Evolutionary conservation across 2,329 filamentous ascomycete genomes (phyloP).

Genomic region (Meredithiella fracta): DNA sequence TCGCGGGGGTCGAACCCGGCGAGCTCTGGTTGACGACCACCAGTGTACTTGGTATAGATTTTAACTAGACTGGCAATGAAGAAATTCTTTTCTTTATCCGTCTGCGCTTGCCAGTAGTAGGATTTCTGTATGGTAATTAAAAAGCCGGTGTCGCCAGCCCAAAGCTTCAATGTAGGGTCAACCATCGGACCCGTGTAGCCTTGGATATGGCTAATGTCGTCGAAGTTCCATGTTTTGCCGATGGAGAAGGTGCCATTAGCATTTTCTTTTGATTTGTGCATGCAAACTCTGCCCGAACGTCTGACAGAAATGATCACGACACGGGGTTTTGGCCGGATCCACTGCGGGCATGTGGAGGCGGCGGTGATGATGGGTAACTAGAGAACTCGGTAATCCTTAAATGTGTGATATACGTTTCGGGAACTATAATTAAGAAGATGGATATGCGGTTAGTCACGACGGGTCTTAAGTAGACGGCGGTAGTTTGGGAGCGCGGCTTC

Average conservation of each 20-base stretch:
- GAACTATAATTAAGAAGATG: conserved; percentile 31
- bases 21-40: conserved; percentile 63
- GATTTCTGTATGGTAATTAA: conserved; percentile 78
- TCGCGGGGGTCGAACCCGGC: conserved; percentile 70
- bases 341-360: conserved; percentile 58
- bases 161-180: conserved; percentile 46
- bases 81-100: conserved; percentile 93
- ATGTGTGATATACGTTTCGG: conserved; percentile 96
- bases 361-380: conserved; percentile 63
- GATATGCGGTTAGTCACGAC: background rate
- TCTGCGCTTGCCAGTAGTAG: conserved; percentile 93
- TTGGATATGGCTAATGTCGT: conserved; percentile 71
- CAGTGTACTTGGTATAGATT: conserved; percentile 92
- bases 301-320: conserved; percentile 87
- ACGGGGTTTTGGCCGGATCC: conserved; percentile 68
- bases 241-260: conserved; percentile 88
- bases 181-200: conserved; percentile 53
- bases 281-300: conserved; percentile 77
- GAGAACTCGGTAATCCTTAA: conserved; percentile 81
- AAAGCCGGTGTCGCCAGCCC: conserved; percentile 74
- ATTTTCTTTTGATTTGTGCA: conserved; percentile 97
- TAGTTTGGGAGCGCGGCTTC: background rate
- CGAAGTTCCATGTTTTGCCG: conserved; percentile 94
- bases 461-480: too few species aligned
- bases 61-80: conserved; percentile 94